A percentile compares a stretch with the other conserved stretches of the same genome.
Evolutionary conservation across 345 rosid species (phyloP).

Genomic region (Excoecaria agallocha): DNA sequence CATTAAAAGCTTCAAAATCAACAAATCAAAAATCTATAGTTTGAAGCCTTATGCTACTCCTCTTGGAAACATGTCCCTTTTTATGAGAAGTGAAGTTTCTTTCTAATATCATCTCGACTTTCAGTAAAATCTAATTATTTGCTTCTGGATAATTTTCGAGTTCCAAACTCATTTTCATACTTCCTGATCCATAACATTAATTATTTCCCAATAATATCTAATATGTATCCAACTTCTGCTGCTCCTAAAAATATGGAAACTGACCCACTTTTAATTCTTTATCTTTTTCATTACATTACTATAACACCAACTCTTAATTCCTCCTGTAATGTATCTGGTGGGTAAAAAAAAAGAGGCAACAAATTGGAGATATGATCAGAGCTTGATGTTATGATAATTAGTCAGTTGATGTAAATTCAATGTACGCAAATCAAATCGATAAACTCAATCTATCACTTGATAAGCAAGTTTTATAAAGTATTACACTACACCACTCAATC

Average conservation of each 20-base stretch:
- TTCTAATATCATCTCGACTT: conserved; percentile 4
- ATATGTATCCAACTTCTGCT: too few relatives aligned
- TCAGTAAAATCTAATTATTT: neutral
- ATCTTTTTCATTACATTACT: too few relatives aligned
- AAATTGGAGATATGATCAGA: neutral
- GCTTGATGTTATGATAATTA: neutral
- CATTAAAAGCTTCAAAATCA: neutral
- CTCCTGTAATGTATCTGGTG: too few relatives aligned
- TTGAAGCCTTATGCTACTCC: neutral
- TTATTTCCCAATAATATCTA: too few relatives aligned
- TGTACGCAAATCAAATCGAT: conserved; percentile 8
- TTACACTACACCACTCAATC: conserved; percentile 9
- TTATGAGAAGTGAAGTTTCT: neutral
- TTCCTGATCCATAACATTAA: neutral
- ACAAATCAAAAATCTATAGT: neutral
- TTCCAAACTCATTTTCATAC: neutral
- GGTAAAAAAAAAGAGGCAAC: neutral
- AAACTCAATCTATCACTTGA: conserved; percentile 20
- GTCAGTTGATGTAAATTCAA: conserved; percentile 20
- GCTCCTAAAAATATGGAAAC: too few relatives aligned
- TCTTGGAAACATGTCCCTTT: neutral
- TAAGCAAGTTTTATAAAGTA: conserved; percentile 8
- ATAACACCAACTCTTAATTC: too few relatives aligned
- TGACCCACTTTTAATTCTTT: too few relatives aligned
- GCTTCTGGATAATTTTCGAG: neutral